Base-by-base conservation (phyloP, 2,329 filamentous ascomycete genomes). In the Calonectria multiphialidica region DNA sequence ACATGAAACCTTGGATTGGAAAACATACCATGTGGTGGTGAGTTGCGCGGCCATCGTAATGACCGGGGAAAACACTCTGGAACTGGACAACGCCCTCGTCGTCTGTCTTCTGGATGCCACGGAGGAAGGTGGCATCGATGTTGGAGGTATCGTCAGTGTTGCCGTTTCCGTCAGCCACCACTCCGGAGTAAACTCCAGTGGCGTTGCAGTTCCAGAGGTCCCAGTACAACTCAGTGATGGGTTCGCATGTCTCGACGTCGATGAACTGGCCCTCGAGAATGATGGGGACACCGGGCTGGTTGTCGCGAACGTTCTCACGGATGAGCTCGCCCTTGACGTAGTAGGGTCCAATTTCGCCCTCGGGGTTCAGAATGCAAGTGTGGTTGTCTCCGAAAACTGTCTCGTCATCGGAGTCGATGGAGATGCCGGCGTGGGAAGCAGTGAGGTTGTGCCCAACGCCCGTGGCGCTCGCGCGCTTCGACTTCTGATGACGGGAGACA, bases 161-260 rank as follows among this genome's bases (percentile, higher is more conserved):
- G n/a, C 81, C 84, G 68, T 86, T 85, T 23, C 81, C 82, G n/a
- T 68, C 75, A 23, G 78, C 76, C 16, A 81, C 74, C 30, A 87
- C 79, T 62, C 86, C 85, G 10, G 81, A 84, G 78, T 87, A 88
- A n/a, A 86, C 84, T 25, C 86, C 85, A 8, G 85, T 86, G 16
- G 85, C 76, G 75, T 87, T 87, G 79, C 83, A 83, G 73, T 87
- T 82, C 86, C 86, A 87, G 40, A 85, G 79, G 70, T 88, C 86
- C 16, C 87, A 71, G 74, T 83, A 82, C 25, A 85, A 79, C 30
- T 81, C 75, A 5, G 82, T 80, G 2, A 87, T 78, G 4, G 84
- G 81, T 70, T 83, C 76, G 78, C 86, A 87, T 47, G 83, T 86
- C 23, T 82, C 79, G 28, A 84, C 82, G 71, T 87, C 82, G 50